Conservation (phyloP, 2,329 filamentous ascomycete genomes). For the Diaporthe batatas region DNA sequence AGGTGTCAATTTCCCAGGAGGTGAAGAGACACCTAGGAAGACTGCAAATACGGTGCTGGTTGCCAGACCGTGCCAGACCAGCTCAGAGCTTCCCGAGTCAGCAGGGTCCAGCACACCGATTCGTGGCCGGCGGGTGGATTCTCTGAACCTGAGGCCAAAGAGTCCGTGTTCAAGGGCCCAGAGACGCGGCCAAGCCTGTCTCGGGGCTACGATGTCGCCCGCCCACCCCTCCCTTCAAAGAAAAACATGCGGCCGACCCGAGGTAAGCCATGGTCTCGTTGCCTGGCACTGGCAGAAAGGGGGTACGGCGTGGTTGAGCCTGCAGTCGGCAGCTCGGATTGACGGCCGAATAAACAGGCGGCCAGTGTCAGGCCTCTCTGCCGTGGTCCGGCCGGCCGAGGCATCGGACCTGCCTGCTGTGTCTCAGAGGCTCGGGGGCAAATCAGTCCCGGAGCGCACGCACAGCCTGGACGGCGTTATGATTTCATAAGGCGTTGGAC, state of each 20-base stretch:
- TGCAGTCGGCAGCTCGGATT: neutral
- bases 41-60: neutral
- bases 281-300: neutral
- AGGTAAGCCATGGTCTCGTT: conserved; percentile 3
- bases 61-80: no score
- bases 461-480: conserved; percentile 27
- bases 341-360: conserved; percentile 20
- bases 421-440: neutral
- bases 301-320: no score
- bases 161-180: conserved; percentile 5
- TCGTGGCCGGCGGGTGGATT: conserved; percentile 14
- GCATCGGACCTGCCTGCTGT: neutral
- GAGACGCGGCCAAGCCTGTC: conserved; percentile 18
- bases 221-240: neutral
- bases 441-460: neutral
- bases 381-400: conserved; percentile 27
- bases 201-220: conserved; percentile 17
- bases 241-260: conserved; percentile 5
- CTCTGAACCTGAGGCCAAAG: conserved; percentile 8
- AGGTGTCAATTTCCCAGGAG: no score
- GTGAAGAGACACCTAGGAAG: no score
- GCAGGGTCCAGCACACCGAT: neutral
- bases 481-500: neutral
- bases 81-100: conserved; percentile 19
- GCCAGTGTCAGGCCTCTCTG: conserved; percentile 29